These are phyloP conservation scores for Seiridium cupressi DNA, from an alignment of 2,329 filamentous ascomycete species.

Conservation along the genomic window DNA sequence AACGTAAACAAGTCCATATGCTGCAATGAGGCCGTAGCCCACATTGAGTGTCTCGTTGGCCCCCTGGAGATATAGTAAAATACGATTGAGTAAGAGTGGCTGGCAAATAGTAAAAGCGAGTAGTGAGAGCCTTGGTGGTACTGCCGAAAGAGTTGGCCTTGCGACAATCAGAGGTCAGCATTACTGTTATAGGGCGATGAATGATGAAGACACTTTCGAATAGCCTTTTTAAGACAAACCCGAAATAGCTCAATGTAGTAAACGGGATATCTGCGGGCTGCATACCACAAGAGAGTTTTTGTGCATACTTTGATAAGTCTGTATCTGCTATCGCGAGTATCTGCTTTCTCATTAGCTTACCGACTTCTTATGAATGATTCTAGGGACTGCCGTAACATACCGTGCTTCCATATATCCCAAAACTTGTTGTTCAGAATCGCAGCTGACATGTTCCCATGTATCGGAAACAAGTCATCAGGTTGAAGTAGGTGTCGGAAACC, in stretches of 20 bases:
- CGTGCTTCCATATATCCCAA: conserved; percentile 27
- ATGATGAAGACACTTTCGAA: too few relatives aligned
- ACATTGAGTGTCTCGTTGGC: conserved; percentile 17
- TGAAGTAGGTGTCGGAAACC: conserved; percentile 33
- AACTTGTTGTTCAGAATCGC: conserved; percentile 27
- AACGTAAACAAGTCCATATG: conserved; percentile 29
- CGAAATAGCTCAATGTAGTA: too few relatives aligned
- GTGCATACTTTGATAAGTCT: conserved; percentile 26
- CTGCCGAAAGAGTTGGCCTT: conserved; percentile 26
- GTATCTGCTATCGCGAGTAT: conserved; percentile 13
- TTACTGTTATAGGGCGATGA: too few relatives aligned
- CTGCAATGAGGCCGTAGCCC: conserved; percentile 30
- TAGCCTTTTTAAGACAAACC: too few relatives aligned
- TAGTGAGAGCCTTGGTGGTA: conserved; percentile 29
- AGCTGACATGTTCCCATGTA: conserved; percentile 31
- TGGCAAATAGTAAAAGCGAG: conserved; percentile 35
- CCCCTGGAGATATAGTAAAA: conserved; percentile 29
- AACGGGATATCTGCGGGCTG: too few relatives aligned
- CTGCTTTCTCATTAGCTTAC: not conserved
- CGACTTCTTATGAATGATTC: not conserved
- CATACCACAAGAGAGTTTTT: conserved; percentile 17
- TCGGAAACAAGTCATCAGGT: conserved; percentile 31
- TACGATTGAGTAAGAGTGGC: conserved; percentile 31
- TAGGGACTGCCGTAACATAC: conserved; percentile 7
- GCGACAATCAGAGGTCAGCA: too few relatives aligned